Base-by-base conservation (phyloP, 2,329 filamentous ascomycete genomes). In the Phyllosticta citribraziliensis region DNA sequence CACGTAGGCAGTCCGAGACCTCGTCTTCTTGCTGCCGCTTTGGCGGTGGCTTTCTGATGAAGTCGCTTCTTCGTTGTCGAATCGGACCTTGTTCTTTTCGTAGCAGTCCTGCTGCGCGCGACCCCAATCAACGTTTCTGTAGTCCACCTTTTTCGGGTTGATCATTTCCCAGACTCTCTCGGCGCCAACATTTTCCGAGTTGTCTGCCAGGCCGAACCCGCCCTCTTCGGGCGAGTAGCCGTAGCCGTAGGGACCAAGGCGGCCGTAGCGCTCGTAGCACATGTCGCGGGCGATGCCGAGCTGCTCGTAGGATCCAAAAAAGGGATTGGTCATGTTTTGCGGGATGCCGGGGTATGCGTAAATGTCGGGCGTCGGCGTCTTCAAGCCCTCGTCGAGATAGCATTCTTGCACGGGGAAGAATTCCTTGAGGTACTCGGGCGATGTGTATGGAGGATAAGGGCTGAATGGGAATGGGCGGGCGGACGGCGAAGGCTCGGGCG, bases 1-100 rank as follows among this genome's bases (percentile, higher is more conserved):
- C 4, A 97, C 85, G 52, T 96, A 83, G 1, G 91, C 92, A n/a
- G 90, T 91, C 35, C 89, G 82, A 9, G 80, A 72, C 6, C 78
- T 69, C 63, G 70, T 72, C 69, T 76, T 74, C 71, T 75, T 76
- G 64, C 73, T 56, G 69, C 66, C 63, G 3, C 66, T 66, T n/a
- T 61, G 56, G 19, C 62, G 61, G 5, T 64, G 66, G 17, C 67
- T 66, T 25, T 71, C 66, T 8, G 68, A 67, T 9, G 61, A 56
- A 14, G 33, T 55, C 50, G 66, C 66, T 63, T 72, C 71, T 64
- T 73, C 71, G 56, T 70, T 66, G 14, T 40, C 33, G 66, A 80
- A 80, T 22, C 78, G 77, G 52, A 71, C 68, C 65, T 75, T 73
- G 70, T 81, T 81, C 73, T 79, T 80, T 65, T 78, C 72, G 66